phyloP scores from a whole-genome alignment of 1,139 yeast species.

The Debaryomyces udenii region DNA sequence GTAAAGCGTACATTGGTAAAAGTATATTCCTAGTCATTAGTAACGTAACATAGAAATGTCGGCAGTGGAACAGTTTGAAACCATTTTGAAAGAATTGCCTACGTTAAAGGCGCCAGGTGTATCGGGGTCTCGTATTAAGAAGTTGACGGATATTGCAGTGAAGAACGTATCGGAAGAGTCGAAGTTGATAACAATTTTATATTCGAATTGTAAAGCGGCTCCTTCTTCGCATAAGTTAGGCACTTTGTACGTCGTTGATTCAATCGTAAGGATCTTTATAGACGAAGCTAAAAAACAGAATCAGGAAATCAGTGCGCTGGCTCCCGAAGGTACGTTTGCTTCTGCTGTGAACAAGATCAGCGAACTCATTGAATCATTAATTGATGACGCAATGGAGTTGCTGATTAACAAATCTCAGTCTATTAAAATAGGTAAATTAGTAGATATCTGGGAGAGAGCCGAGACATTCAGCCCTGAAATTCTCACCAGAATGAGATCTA shows the following conservation, averaged over 20 bases:
- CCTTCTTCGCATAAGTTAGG: constrained; percentile 88
- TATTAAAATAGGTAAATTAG: constrained; percentile 77
- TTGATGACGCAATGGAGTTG: constrained; percentile 61
- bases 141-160: constrained; percentile 76
- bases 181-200: constrained; percentile 59
- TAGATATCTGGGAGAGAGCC: constrained; percentile 92
- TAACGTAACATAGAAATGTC: constrained; percentile 26
- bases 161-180: constrained; percentile 63
- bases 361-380: constrained; percentile 57
- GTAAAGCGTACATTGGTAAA: constrained; percentile 4
- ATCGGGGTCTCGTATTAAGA: constrained; percentile 92
- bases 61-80: constrained; percentile 64
- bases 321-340: constrained; percentile 73
- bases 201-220: constrained; percentile 70
- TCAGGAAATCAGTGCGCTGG: constrained; percentile 46
- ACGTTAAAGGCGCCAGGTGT: constrained; percentile 88
- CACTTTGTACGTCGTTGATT: constrained; percentile 86
- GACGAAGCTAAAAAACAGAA: constrained; percentile 68
- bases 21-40: constrained; percentile 8
- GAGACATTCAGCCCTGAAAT: constrained; percentile 68
- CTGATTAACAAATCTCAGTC: constrained; percentile 54
- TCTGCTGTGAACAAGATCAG: constrained; percentile 70
- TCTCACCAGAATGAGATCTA: constrained; percentile 59
- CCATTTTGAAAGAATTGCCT: constrained; percentile 71
- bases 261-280: constrained; percentile 83